Evolutionary conservation across 2,329 filamentous ascomycete species (phyloP), one percentile per base, ranked within the genome.

Genomic region (Kalaharituber pfeilii): DNA sequence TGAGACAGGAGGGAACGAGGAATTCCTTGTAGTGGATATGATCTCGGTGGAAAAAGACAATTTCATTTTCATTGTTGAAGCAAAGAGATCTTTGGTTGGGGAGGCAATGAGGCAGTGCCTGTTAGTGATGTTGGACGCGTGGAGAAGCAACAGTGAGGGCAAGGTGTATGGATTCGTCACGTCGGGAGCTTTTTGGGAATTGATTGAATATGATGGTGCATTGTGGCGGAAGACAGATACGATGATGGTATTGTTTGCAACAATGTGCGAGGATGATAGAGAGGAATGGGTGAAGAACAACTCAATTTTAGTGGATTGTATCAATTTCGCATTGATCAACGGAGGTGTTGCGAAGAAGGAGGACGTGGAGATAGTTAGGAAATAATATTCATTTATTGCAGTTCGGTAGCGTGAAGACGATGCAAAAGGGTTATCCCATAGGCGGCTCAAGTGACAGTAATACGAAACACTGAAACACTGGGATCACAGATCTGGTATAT

Each of bases 111-210:
- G n/a, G n/a, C 30, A 36, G n/a, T 36, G 30, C n/a, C 30, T 36
- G 30, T 36, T 36, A 8, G 50, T 39, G n/a, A 22, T 51, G 33
- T 51, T 51, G 44, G 52, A 42, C 22, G 36, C 25, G 44, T 30
- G 27, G 42, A 33, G 45, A 15, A 55, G 30, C 49, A 52, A 45
- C 33, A n/a, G 33, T 28, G 53, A 29, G 11, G 25, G 50, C 15
- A 18, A 42, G 26, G 50, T 52, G n/a, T 52, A 52, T 29, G 50
- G 50, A n/a, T 52, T 52, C 28, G 28, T 39, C 49, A 56, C 53
- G 27, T 27, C 3, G 53, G 51, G 47, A 39, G 36, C 11, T 20
- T 6, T 24, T 52, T 18, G 49, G 20, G 20, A 50, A 50, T 50
- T 18, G 26, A 15, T 25, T 15, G 49, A n/a, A 52, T 52, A 52